Conservation (phyloP, 2,329 filamentous ascomycete species). For the Septoria petroselini region DNA sequence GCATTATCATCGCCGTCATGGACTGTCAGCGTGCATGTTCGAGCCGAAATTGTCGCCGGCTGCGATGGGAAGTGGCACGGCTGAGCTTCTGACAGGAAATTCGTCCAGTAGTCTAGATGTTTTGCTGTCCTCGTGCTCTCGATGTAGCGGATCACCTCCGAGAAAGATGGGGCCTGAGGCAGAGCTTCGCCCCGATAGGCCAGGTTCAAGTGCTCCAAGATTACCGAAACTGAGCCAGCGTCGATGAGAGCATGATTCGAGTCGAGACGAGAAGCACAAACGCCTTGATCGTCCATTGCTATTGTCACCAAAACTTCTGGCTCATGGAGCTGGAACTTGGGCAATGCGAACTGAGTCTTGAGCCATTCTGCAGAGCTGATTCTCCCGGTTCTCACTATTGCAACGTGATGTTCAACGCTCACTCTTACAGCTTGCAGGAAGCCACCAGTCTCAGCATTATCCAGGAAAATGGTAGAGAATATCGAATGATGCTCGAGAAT, state of each 20-base stretch:
- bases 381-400: slow-evolving; percentile 17
- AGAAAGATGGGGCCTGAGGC: background rate
- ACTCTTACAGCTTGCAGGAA: slow-evolving; percentile 32
- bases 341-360: slow-evolving; percentile 20
- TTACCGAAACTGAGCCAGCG: background rate
- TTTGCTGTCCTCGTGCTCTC: background rate
- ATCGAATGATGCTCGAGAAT: slow-evolving; percentile 4
- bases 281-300: background rate
- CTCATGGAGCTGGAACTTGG: slow-evolving; percentile 23
- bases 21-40: slow-evolving; percentile 31
- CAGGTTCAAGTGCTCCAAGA: slow-evolving; percentile 1
- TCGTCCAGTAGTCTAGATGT: slow-evolving; percentile 36
- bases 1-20: slow-evolving; percentile 17
- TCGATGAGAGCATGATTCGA: slow-evolving; percentile 6
- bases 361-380: slow-evolving; percentile 40
- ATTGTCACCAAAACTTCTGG: background rate
- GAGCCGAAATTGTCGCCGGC: slow-evolving; percentile 21
- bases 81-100: slow-evolving; percentile 31
- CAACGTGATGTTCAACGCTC: background rate
- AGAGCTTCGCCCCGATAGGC: background rate
- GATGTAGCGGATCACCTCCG: slow-evolving; percentile 1
- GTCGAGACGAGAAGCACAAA: background rate
- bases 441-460: slow-evolving; percentile 33
- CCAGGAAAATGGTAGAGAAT: slow-evolving; percentile 14
- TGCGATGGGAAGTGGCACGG: slow-evolving; percentile 38